These are phyloP conservation scores for Candida sojae DNA, from an alignment of 1,139 yeast species.

Conservation along the genomic window DNA sequence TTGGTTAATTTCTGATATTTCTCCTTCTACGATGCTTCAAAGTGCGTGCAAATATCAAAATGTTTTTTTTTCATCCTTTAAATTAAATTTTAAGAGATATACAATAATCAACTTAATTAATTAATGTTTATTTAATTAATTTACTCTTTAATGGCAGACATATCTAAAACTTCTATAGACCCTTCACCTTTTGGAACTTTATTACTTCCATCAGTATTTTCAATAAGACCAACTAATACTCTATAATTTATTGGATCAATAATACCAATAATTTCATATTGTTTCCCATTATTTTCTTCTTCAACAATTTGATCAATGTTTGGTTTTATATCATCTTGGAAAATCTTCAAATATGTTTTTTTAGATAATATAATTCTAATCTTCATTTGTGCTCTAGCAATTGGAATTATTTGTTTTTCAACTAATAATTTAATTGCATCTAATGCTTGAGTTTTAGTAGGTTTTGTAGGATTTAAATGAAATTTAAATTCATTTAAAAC, in stretches of 20 bases:
- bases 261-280: conserved; percentile 66
- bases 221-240: conserved; percentile 47
- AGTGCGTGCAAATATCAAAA: neutral
- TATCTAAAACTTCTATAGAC: conserved; percentile 79
- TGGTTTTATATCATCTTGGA: conserved; percentile 50
- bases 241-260: conserved; percentile 91
- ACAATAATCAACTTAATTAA: neutral
- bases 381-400: conserved; percentile 93
- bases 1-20: neutral
- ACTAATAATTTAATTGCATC: conserved; percentile 85
- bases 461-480: conserved; percentile 74
- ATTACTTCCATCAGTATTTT: conserved; percentile 50
- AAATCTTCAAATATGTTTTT: conserved; percentile 50
- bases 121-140: neutral
- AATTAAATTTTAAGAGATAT: no score
- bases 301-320: conserved; percentile 56
- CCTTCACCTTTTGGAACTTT: conserved; percentile 59
- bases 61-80: neutral
- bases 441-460: conserved; percentile 86
- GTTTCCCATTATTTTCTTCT: conserved; percentile 45
- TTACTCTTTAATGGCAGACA: conserved; percentile 76
- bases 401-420: conserved; percentile 81
- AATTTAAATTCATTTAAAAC: conserved; percentile 79
- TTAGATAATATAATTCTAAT: conserved; percentile 57
- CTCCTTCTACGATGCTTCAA: neutral